Evolutionary conservation across 495 filamentous ascomycete genomes (phyloP).

Genomic region (Echria macrotheca): DNA sequence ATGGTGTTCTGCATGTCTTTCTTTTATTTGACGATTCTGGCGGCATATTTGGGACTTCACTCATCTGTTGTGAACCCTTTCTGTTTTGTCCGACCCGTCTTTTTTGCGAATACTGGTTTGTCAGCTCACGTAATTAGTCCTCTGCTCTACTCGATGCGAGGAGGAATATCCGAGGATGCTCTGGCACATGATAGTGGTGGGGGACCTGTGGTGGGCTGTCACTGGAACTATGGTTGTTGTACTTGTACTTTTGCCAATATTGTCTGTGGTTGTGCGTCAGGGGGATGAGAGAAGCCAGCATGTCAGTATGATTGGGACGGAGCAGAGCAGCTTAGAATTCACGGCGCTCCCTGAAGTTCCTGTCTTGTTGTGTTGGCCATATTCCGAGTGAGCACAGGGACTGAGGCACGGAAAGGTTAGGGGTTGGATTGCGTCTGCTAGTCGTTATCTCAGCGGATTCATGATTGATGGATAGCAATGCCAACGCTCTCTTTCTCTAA

Average conservation of each 20-base stretch:
- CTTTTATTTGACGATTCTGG: conserved; percentile 20
- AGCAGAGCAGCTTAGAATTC: conserved; percentile 1
- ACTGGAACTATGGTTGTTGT: conserved; percentile 18
- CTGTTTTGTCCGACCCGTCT: conserved; percentile 8
- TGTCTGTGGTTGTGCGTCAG: conserved; percentile 9
- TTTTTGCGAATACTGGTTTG: conserved; percentile 16
- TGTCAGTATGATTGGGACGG: neutral
- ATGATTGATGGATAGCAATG: no score
- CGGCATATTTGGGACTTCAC: conserved; percentile 24
- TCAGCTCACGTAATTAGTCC: conserved; percentile 27
- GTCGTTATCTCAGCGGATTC: no score
- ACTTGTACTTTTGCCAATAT: conserved; percentile 26
- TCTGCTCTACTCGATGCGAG: conserved; percentile 19
- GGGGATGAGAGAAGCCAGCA: neutral
- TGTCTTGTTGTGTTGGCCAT: neutral
- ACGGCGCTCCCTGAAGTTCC: neutral
- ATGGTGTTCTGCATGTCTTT: conserved; percentile 15
- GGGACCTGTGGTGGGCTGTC: conserved; percentile 12
- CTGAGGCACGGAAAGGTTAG: no score
- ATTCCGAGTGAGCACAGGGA: neutral
- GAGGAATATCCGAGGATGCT: conserved; percentile 22
- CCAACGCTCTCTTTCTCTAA: no score
- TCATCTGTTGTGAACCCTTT: conserved; percentile 24
- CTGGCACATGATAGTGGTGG: conserved; percentile 20
- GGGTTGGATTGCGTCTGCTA: no score